Evolutionary conservation across 257 asterid genomes (phyloP).

Genomic region (Jaltomata sinuosa): DNA sequence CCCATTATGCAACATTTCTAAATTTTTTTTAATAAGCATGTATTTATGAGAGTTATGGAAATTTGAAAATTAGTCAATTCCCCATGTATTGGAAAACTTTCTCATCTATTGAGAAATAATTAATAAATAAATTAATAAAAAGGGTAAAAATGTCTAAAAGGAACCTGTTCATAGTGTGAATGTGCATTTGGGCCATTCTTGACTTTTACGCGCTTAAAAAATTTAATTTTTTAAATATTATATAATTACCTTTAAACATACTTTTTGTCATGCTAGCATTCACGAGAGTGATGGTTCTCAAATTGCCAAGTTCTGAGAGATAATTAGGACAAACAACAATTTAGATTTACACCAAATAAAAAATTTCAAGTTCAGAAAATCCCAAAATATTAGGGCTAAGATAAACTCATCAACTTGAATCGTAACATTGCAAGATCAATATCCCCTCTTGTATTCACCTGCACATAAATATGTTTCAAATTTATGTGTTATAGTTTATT

Average conservation of each 20-base stretch:
- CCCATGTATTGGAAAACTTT: too few relatives aligned
- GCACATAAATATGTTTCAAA: background rate
- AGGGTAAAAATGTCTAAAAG: too few relatives aligned
- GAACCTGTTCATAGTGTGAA: too few relatives aligned
- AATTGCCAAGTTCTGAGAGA: background rate
- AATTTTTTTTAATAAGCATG: too few relatives aligned
- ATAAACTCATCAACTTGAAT: background rate
- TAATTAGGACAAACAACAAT: background rate
- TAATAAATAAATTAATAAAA: too few relatives aligned
- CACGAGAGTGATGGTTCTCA: background rate
- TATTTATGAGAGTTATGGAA: too few relatives aligned
- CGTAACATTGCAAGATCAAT: constrained; percentile 9
- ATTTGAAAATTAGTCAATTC: too few relatives aligned
- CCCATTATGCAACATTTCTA: too few relatives aligned
- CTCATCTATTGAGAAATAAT: too few relatives aligned
- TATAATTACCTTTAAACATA: too few relatives aligned
- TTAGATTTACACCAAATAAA: background rate
- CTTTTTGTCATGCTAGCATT: background rate
- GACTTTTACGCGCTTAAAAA: background rate
- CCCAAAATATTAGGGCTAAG: background rate
- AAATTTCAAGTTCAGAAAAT: background rate
- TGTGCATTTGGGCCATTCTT: too few relatives aligned
- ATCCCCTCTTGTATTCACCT: constrained; percentile 1
- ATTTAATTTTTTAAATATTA: too few relatives aligned
- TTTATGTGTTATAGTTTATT: background rate